Percentiles rank a stretch among this genome's conserved stretches.
Conservation (phyloP, 2,329 filamentous ascomycete species). For the Lachnellula hyalina region DNA sequence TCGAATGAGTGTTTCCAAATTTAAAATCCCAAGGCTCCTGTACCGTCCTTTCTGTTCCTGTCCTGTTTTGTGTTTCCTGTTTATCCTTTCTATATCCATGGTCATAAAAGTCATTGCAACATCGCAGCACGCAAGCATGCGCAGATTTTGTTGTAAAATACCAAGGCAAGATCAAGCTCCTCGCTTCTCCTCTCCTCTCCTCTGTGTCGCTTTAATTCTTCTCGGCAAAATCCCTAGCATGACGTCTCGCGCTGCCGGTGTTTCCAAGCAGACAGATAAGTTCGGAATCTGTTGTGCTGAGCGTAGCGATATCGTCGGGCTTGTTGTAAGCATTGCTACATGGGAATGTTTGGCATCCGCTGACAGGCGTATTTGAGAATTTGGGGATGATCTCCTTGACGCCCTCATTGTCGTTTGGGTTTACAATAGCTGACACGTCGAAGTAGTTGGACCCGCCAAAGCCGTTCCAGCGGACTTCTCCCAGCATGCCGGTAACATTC, state of each 20-base stretch:
- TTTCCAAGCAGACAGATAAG: conserved; percentile 40
- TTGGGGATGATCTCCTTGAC: conserved; percentile 51
- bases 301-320: conserved; percentile 51
- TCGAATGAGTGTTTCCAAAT: too few species aligned
- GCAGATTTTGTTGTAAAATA: too few species aligned
- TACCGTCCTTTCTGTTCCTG: too few species aligned
- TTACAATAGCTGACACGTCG: conserved; percentile 54
- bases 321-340: conserved; percentile 51
- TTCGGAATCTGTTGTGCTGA: conserved; percentile 42
- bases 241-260: conserved; percentile 11
- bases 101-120: too few species aligned
- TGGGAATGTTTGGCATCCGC: conserved; percentile 48
- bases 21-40: too few species aligned
- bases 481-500: conserved; percentile 44
- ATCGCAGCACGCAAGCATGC: too few species aligned
- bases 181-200: too few species aligned
- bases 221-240: too few species aligned
- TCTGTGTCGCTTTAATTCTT: too few species aligned
- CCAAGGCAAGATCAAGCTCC: too few species aligned
- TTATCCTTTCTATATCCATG: too few species aligned
- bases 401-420: conserved; percentile 43
- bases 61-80: too few species aligned
- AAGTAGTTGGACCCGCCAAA: conserved; percentile 48
- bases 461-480: conserved; percentile 47
- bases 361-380: conserved; percentile 34